These are phyloP conservation scores for Penicillium polonicum DNA, from an alignment of 2,329 filamentous ascomycete genomes.

Conservation along the genomic window DNA sequence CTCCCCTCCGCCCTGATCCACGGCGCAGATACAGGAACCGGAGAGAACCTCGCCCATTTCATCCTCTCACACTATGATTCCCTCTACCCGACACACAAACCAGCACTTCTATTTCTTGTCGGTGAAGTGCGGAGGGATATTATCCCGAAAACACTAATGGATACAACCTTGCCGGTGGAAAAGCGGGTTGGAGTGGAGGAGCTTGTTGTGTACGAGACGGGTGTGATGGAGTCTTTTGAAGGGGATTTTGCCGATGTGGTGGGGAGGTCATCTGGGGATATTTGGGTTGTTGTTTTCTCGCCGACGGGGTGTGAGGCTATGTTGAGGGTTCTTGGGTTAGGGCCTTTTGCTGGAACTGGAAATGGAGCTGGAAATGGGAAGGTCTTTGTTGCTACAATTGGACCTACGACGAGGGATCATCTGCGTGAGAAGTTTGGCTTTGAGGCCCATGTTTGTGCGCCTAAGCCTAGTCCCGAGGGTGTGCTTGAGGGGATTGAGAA, in stretches of 20 bases:
- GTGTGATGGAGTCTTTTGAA: constrained; percentile 75
- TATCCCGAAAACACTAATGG: constrained; percentile 77
- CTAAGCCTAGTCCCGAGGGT: constrained; percentile 77
- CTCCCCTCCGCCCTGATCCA: constrained; percentile 61
- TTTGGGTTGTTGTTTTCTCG: constrained; percentile 54
- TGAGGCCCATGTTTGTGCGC: constrained; percentile 63
- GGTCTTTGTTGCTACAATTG: constrained; percentile 77
- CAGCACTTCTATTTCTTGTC: constrained; percentile 77
- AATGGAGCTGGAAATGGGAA: constrained; percentile 9
- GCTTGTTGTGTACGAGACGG: constrained; percentile 81
- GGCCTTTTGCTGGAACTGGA: constrained; percentile 20
- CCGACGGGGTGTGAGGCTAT: constrained; percentile 62
- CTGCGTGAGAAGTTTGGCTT: constrained; percentile 50
- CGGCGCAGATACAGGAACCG: constrained; percentile 80
- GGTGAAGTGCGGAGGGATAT: constrained; percentile 88
- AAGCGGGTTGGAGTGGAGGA: constrained; percentile 69
- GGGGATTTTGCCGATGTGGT: constrained; percentile 60
- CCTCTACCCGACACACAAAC: constrained; percentile 32
- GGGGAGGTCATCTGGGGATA: constrained; percentile 15
- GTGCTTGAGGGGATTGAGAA: constrained; percentile 65
- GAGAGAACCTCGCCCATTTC: constrained; percentile 71
- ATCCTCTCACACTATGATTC: constrained; percentile 75
- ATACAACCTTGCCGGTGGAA: constrained; percentile 46
- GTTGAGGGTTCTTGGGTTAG: constrained; percentile 53
- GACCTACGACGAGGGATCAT: constrained; percentile 83